phyloP scores from a whole-genome alignment of 2,329 filamentous ascomycete genomes.

The Penicillium sp. region DNA sequence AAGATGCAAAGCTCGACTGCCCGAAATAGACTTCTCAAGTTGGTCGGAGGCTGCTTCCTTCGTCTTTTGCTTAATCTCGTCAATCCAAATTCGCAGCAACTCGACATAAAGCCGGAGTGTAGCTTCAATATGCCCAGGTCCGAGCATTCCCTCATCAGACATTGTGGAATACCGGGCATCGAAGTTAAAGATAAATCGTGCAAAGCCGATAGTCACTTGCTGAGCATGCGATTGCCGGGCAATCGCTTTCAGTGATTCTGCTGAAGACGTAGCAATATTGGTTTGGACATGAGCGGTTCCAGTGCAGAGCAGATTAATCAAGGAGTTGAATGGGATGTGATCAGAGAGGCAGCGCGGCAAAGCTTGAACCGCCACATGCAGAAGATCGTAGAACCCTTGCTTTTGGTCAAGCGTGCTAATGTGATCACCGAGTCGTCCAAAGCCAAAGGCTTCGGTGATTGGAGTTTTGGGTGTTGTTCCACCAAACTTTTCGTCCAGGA shows the following conservation, averaged over 20 bases:
- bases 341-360: slow-evolving; percentile 88
- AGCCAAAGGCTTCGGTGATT: slow-evolving; percentile 90
- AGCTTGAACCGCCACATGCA: slow-evolving; percentile 93
- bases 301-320: slow-evolving; percentile 93
- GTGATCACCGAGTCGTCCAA: slow-evolving; percentile 77
- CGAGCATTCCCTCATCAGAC: slow-evolving; percentile 95
- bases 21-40: slow-evolving; percentile 60
- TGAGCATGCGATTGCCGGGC: slow-evolving; percentile 90
- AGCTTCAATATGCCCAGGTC: slow-evolving; percentile 88
- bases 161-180: slow-evolving; percentile 97
- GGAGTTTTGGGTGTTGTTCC: slow-evolving; percentile 88
- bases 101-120: slow-evolving; percentile 92
- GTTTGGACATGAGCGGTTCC: slow-evolving; percentile 92
- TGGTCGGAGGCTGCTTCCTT: slow-evolving; percentile 67
- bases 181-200: slow-evolving; percentile 97
- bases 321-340: slow-evolving; percentile 85
- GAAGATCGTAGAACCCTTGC: slow-evolving; percentile 89
- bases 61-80: slow-evolving; percentile 85
- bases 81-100: slow-evolving; percentile 92
- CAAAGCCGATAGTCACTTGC: slow-evolving; percentile 93
- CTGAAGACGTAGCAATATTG: slow-evolving; percentile 88
- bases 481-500: slow-evolving; percentile 90
- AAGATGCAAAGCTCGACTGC: slow-evolving; percentile 71
- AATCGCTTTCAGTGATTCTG: slow-evolving; percentile 90
- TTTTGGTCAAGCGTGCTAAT: slow-evolving; percentile 73